phyloP scores from a whole-genome alignment of 2,329 filamentous ascomycete genomes.

The Fusarium subtropicale region DNA sequence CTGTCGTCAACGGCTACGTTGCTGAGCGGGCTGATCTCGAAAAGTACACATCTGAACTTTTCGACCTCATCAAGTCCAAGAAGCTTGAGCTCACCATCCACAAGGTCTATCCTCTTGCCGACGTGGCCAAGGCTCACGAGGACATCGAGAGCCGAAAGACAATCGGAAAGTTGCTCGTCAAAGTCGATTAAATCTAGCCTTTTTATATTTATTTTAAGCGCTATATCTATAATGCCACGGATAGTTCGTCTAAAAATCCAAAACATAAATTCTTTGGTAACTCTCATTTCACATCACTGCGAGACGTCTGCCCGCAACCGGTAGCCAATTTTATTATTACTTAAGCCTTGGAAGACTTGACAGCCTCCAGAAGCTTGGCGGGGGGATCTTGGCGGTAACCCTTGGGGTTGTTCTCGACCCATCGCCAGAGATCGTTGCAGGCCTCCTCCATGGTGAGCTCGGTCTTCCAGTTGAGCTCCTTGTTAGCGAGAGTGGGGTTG shows the following conservation, averaged over 20 bases:
- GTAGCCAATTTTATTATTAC: conserved; percentile 24
- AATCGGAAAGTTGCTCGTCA: conserved; percentile 83
- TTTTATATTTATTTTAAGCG: conserved; percentile 31
- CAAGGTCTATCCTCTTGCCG: conserved; percentile 79
- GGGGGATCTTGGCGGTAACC: conserved; percentile 95
- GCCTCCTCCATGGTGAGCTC: conserved; percentile 91
- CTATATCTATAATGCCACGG: conserved; percentile 42
- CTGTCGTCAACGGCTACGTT: conserved; percentile 78
- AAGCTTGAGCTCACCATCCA: conserved; percentile 80
- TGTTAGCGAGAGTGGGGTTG: conserved; percentile 86
- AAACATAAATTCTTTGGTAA: conserved; percentile 32
- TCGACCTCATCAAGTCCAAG: conserved; percentile 74
- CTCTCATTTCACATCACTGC: conserved; percentile 19
- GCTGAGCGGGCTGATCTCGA: conserved; percentile 76
- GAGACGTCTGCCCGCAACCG: conserved; percentile 33
- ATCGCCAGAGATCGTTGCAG: conserved; percentile 94
- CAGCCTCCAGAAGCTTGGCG: conserved; percentile 76
- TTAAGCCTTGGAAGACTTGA: conserved; percentile 59
- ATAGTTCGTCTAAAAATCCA: conserved; percentile 35
- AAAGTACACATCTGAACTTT: conserved; percentile 76
- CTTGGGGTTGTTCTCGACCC: conserved; percentile 96
- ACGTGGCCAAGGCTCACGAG: conserved; percentile 77
- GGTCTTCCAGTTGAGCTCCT: conserved; percentile 93
- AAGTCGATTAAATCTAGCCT: conserved; percentile 60
- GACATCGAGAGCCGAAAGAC: conserved; percentile 87